phyloP scores from a whole-genome alignment of 2,329 filamentous ascomycete species.

The Clarireedia sp. region DNA sequence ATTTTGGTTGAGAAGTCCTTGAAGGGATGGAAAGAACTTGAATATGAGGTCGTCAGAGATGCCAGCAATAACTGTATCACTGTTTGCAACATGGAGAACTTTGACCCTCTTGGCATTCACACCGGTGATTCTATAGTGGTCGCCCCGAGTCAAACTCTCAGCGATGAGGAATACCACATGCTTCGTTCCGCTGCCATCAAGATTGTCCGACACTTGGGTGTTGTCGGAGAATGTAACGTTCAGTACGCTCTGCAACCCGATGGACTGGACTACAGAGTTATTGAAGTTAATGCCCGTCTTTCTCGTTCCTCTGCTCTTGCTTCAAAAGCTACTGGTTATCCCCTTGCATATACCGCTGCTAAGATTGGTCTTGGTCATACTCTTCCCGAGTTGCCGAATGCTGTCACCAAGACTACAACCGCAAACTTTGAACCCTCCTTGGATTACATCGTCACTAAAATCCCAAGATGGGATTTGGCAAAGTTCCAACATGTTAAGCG shows the following conservation, averaged over 20 bases:
- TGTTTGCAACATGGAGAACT: conserved; percentile 99
- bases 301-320: conserved; percentile 94
- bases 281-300: conserved; percentile 97
- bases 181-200: conserved; percentile 95
- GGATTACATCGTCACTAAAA: conserved; percentile 98
- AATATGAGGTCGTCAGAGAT: conserved; percentile 97
- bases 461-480: conserved; percentile 93
- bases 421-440: conserved; percentile 97
- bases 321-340: conserved; percentile 97
- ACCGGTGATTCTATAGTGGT: conserved; percentile 99
- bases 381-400: conserved; percentile 91
- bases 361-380: conserved; percentile 97
- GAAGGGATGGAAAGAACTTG: conserved; percentile 99
- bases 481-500: conserved; percentile 99
- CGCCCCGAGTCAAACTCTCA: conserved; percentile 91
- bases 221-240: conserved; percentile 97
- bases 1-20: conserved; percentile 97
- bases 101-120: conserved; percentile 93
- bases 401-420: conserved; percentile 96
- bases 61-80: conserved; percentile 98
- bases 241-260: conserved; percentile 96
- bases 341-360: conserved; percentile 91
- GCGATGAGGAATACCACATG: conserved; percentile 99
- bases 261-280: conserved; percentile 95
- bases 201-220: conserved; percentile 92